Evolutionary conservation across 2,329 filamentous ascomycete species (phyloP).

Genomic region (Ceratocystiopsis sp.): DNA sequence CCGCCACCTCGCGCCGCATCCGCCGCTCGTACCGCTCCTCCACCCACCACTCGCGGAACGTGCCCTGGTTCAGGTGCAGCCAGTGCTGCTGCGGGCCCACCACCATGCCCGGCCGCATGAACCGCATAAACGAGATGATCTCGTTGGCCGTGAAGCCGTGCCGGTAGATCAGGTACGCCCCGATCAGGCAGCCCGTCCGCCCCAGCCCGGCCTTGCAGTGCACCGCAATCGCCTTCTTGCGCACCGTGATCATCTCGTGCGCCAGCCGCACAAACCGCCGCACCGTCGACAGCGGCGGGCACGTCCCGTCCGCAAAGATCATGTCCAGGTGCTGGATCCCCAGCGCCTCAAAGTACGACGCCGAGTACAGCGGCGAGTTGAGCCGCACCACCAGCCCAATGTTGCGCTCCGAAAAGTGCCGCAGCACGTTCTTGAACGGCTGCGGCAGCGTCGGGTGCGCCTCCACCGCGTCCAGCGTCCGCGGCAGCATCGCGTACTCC

Average conservation of each 20-base stretch:
- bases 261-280: conserved; percentile 88
- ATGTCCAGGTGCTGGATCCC: conserved; percentile 95
- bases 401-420: conserved; percentile 73
- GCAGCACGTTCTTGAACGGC: conserved; percentile 91
- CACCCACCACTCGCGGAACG: conserved; percentile 98
- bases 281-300: conserved; percentile 75
- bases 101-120: conserved; percentile 98
- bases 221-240: conserved; percentile 85
- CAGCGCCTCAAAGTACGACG: conserved; percentile 90
- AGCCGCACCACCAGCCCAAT: conserved; percentile 87
- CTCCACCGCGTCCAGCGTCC: conserved; percentile 56
- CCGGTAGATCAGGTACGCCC: conserved; percentile 92
- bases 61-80: conserved; percentile 91
- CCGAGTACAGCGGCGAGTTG: conserved; percentile 90
- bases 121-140: conserved; percentile 94
- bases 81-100: conserved; percentile 97
- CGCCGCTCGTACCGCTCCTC: conserved; percentile 66
- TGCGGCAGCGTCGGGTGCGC: conserved; percentile 53
- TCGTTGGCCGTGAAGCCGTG: conserved; percentile 96
- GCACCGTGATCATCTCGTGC: conserved; percentile 81
- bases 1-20: conserved; percentile 40
- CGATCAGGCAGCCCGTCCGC: conserved; percentile 88
- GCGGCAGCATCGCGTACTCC: conserved; percentile 57
- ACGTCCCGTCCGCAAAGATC: conserved; percentile 98
- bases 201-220: conserved; percentile 97